Conservation (phyloP, 176 grass and related monocot genomes). For the Cenchrus fungigraminus region DNA sequence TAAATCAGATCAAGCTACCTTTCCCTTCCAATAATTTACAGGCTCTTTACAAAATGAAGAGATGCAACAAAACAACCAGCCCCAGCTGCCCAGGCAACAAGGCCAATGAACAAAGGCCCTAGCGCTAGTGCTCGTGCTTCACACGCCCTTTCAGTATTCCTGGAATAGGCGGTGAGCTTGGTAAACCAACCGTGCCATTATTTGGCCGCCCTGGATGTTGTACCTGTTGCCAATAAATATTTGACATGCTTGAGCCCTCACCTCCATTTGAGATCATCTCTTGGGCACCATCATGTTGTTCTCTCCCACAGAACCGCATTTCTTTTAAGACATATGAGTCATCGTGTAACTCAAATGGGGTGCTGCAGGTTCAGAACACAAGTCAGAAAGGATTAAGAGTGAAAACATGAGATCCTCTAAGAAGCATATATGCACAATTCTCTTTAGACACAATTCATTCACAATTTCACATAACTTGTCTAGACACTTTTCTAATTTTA, state of each 20-base stretch:
- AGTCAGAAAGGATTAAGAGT: conserved; percentile 1
- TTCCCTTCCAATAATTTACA: conserved; percentile 68
- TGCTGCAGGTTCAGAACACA: conserved; percentile 60
- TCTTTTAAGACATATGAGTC: conserved; percentile 91
- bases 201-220: conserved; percentile 55
- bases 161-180: conserved; percentile 79
- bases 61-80: conserved; percentile 40
- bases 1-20: conserved; percentile 51
- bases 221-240: conserved; percentile 58
- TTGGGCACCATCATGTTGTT: conserved; percentile 39
- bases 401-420: neutral
- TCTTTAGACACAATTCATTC: conserved; percentile 16
- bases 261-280: conserved; percentile 52
- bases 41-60: conserved; percentile 48
- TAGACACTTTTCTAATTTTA: neutral
- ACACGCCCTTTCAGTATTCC: conserved; percentile 88
- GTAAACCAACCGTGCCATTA: conserved; percentile 56
- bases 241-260: conserved; percentile 69
- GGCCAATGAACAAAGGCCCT: conserved; percentile 7
- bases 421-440: conserved; percentile 1
- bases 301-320: conserved; percentile 67
- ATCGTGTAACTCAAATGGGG: conserved; percentile 95
- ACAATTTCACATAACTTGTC: neutral
- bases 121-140: conserved; percentile 81
- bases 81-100: neutral